A percentile compares a stretch with the other conserved stretches of the same genome.
phyloP scores from a whole-genome alignment of 495 filamentous ascomycete genomes.

The Penicillium canescens region DNA sequence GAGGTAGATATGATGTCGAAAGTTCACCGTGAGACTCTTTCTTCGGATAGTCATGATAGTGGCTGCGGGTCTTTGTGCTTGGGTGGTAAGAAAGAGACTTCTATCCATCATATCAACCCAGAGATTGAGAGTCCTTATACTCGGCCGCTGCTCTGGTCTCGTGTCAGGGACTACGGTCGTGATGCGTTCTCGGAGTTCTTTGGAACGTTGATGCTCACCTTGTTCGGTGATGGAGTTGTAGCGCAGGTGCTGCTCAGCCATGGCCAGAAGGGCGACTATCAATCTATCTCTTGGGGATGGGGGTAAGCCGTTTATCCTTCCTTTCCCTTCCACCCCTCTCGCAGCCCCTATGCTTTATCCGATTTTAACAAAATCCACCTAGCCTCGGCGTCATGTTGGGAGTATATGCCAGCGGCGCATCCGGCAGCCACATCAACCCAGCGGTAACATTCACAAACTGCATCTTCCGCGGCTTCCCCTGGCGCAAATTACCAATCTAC shows the following conservation, averaged over 20 bases:
- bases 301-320: conserved; percentile 40
- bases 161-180: conserved; percentile 42
- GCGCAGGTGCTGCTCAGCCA: conserved; percentile 59
- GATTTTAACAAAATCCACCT: conserved; percentile 6
- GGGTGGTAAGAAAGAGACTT: conserved; percentile 13
- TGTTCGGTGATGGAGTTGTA: conserved; percentile 64
- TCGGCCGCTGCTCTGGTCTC: conserved; percentile 46
- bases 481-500: conserved; percentile 59
- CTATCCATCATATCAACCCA: conserved; percentile 13
- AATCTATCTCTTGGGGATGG: conserved; percentile 65
- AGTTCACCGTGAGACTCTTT: conserved; percentile 13
- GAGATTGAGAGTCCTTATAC: conserved; percentile 2
- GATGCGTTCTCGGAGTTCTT: conserved; percentile 66
- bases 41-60: conserved; percentile 13
- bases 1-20: conserved; percentile 17
- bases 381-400: conserved; percentile 62
- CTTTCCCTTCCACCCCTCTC: background rate
- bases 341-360: too few relatives aligned
- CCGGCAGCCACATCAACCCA: conserved; percentile 65
- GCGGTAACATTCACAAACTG: conserved; percentile 65
- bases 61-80: conserved; percentile 20
- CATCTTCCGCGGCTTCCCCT: conserved; percentile 61
- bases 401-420: conserved; percentile 60
- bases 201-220: conserved; percentile 61
- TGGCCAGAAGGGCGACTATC: conserved; percentile 54